These are phyloP conservation scores for Ogataea dorogensis DNA, from an alignment of 805 yeast genomes.

Conservation along the genomic window DNA sequence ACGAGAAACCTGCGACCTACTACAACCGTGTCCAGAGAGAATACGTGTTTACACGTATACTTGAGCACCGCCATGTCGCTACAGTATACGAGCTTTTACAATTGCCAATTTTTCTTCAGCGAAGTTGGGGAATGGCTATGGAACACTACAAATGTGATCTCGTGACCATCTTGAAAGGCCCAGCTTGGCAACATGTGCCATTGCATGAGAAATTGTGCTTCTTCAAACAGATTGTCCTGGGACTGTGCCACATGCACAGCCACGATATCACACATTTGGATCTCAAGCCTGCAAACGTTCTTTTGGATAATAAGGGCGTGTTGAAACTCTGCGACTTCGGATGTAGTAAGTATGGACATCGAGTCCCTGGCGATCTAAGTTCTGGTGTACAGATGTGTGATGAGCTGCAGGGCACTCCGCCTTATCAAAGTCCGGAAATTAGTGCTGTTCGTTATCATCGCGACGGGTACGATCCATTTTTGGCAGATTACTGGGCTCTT, in stretches of 20 bases:
- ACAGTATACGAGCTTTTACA: constrained; percentile 53
- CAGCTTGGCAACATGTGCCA: constrained; percentile 56
- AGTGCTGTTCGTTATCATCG: constrained; percentile 35
- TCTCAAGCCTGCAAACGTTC: constrained; percentile 70
- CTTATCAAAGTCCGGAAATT: constrained; percentile 79
- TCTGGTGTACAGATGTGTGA: constrained; percentile 38
- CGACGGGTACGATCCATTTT: constrained; percentile 51
- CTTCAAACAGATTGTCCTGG: constrained; percentile 66
- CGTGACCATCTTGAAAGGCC: constrained; percentile 49
- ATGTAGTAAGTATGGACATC: constrained; percentile 64
- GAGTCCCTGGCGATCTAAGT: constrained; percentile 46
- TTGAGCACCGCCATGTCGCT: constrained; percentile 58
- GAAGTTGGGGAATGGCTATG: constrained; percentile 78
- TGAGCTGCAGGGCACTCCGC: constrained; percentile 73
- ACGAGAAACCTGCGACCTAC: constrained; percentile 61
- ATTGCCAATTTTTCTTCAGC: constrained; percentile 54
- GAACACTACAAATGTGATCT: constrained; percentile 65
- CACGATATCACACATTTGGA: constrained; percentile 70
- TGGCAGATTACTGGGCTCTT: constrained; percentile 70
- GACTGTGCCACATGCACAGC: constrained; percentile 60
- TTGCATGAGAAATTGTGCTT: constrained; percentile 57
- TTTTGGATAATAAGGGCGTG: constrained; percentile 59
- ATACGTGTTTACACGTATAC: constrained; percentile 54
- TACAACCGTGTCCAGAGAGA: constrained; percentile 65
- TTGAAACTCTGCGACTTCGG: constrained; percentile 77